These are phyloP conservation scores for Barnettozyma hawaiiensis DNA, from an alignment of 1,139 yeast genomes.

Conservation along the genomic window DNA sequence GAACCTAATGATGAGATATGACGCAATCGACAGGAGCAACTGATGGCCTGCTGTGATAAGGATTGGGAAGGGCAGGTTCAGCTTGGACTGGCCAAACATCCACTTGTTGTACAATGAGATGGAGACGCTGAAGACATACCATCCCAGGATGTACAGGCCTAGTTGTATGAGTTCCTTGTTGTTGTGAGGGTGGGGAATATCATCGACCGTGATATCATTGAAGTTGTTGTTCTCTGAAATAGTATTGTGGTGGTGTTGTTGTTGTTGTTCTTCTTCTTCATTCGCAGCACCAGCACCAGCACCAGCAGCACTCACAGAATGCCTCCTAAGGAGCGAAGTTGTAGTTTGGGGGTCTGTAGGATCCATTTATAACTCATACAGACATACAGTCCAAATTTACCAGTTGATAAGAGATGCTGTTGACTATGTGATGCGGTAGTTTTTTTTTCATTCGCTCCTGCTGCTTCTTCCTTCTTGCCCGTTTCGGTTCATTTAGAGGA, in stretches of 20 bases:
- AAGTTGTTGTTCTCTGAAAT: neutral
- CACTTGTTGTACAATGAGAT: conserved; percentile 92
- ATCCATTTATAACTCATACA: neutral
- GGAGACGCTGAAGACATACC: conserved; percentile 61
- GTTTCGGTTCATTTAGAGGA: too few species aligned
- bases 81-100: conserved; percentile 79
- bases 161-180: conserved; percentile 2
- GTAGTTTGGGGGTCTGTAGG: neutral
- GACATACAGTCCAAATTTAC: too few species aligned
- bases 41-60: conserved; percentile 84
- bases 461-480: neutral
- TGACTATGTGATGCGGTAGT: too few species aligned
- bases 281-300: too few species aligned
- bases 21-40: conserved; percentile 51
- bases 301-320: neutral
- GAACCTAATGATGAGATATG: conserved; percentile 40
- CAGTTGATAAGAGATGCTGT: too few species aligned
- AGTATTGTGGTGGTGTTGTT: neutral
- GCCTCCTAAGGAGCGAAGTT: conserved; percentile 2
- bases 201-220: neutral
- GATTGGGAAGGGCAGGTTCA: conserved; percentile 78
- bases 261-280: too few species aligned
- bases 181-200: neutral
- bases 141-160: conserved; percentile 28
- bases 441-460: neutral